Evolutionary conservation across 208 protist species (phyloP), one percentile per base, ranked within the genome.

Genomic region (Leishmania turanica): DNA sequence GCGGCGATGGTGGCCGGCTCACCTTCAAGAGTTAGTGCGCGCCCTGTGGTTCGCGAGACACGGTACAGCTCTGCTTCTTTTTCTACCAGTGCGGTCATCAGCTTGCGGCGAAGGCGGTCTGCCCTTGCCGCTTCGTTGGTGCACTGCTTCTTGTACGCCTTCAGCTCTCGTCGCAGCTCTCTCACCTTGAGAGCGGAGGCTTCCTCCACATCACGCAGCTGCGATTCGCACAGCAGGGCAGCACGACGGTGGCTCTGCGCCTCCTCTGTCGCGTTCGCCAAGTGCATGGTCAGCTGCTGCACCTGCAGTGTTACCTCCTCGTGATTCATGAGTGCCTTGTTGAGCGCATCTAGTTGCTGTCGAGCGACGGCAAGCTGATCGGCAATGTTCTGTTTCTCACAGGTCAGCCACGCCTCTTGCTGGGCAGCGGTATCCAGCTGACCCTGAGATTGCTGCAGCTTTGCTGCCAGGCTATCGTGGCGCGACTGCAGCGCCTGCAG

Each of bases 51-150:
- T 68, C 78, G 58, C 53, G 73, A 65, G 47, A 47, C 9, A 31
- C 69, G 80, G 58, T 77, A 80, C 8, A 81, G 69, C 47, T 85
- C 84, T 31, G 79, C 70, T 54, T 94, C 91, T 37, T 82, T 85
- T 80, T 93, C 91, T 27, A 90, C 76, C 49, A 96, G 77, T 6
- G 89, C 90, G 1, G 87, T 78, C 65, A 95, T 83, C 56, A 96
- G 84, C 77, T 89, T 85, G 31, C 87, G 86, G 1, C 90, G 90
- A 81, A 96, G 87, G 27, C 83, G 65, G 49, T 93, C 90, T 11
- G 83, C 80, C 70, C 89, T 91, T 42, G 86, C 84, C 24, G 75
- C 68, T 75, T 96, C 93, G 40, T 78, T 75, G 24, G 79, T 75
- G 34, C 86, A 82, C 34, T 91, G 84, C 77, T 88, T 90, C 79